Conservation (phyloP, 2,329 filamentous ascomycete species). For the Trichoderma arundinaceum region DNA sequence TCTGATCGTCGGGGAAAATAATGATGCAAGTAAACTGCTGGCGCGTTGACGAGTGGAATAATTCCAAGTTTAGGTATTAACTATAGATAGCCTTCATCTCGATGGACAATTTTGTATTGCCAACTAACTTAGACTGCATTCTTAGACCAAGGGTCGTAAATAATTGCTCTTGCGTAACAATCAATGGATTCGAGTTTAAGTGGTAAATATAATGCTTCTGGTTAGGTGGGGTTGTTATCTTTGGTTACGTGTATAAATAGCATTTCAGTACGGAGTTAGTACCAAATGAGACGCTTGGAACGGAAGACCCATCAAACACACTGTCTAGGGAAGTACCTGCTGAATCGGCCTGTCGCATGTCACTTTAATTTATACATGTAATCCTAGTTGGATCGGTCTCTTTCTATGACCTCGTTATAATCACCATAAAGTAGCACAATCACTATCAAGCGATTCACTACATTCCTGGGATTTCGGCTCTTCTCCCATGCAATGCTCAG, state of each 20-base stretch:
- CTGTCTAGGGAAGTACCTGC: not conserved
- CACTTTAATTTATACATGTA: slow-evolving; percentile 9
- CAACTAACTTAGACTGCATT: not conserved
- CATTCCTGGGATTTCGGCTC: slow-evolving; percentile 24
- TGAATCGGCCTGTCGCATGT: slow-evolving; percentile 23
- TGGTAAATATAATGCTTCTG: not conserved
- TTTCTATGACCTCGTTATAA: not conserved
- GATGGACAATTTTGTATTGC: not conserved
- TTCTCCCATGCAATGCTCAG: slow-evolving; percentile 55
- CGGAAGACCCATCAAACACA: slow-evolving; percentile 11
- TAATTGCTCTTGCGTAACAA: not conserved
- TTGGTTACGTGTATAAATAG: slow-evolving; percentile 9
- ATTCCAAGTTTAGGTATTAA: not conserved
- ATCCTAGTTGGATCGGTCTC: not conserved
- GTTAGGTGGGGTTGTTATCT: not conserved
- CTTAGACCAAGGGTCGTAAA: too few species aligned
- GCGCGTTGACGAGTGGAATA: not conserved
- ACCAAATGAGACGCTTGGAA: slow-evolving; percentile 9
- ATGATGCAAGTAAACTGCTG: not conserved
- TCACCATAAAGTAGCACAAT: not conserved
- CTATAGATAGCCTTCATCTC: not conserved
- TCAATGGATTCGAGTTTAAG: not conserved
- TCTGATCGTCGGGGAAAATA: not conserved
- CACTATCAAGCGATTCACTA: not conserved
- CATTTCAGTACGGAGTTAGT: not conserved